Conservation (phyloP, 805 yeast species). For the Vanderwaltozyma verrucispora region DNA sequence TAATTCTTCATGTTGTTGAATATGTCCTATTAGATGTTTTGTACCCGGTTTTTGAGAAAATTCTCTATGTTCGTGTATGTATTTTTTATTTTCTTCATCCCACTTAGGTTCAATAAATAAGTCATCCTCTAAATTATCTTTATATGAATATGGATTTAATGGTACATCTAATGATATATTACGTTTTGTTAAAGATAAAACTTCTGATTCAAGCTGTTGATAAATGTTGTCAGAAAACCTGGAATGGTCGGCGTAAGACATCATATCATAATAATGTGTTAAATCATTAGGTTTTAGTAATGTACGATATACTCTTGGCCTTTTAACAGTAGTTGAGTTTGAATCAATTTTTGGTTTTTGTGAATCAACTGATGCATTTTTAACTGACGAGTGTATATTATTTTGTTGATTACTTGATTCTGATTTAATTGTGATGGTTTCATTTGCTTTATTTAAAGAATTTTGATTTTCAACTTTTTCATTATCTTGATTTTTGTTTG, state of each 20-base stretch:
- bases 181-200: slow-evolving; percentile 66
- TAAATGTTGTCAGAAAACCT: slow-evolving; percentile 72
- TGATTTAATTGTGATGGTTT: too few relatives aligned
- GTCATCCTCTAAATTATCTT: slow-evolving; percentile 25
- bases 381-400: too few relatives aligned
- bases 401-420: too few relatives aligned
- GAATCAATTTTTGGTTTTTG: background rate
- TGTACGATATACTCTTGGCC: slow-evolving; percentile 69
- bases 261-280: slow-evolving; percentile 74
- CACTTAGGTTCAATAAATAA: slow-evolving; percentile 37
- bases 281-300: slow-evolving; percentile 71
- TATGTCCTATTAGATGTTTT: slow-evolving; percentile 34
- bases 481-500: background rate
- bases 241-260: slow-evolving; percentile 74
- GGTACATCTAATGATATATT: slow-evolving; percentile 68
- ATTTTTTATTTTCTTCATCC: slow-evolving; percentile 26
- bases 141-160: slow-evolving; percentile 49
- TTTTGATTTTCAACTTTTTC: background rate
- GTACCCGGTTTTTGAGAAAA: slow-evolving; percentile 30
- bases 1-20: slow-evolving; percentile 53
- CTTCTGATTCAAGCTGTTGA: slow-evolving; percentile 79
- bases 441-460: background rate
- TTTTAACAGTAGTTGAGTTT: slow-evolving; percentile 21
- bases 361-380: background rate
- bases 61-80: slow-evolving; percentile 32